A percentile compares a stretch with the other conserved stretches of the same genome.
phyloP scores from a whole-genome alignment of 208 protist genomes.

The Leishmania turanica region DNA sequence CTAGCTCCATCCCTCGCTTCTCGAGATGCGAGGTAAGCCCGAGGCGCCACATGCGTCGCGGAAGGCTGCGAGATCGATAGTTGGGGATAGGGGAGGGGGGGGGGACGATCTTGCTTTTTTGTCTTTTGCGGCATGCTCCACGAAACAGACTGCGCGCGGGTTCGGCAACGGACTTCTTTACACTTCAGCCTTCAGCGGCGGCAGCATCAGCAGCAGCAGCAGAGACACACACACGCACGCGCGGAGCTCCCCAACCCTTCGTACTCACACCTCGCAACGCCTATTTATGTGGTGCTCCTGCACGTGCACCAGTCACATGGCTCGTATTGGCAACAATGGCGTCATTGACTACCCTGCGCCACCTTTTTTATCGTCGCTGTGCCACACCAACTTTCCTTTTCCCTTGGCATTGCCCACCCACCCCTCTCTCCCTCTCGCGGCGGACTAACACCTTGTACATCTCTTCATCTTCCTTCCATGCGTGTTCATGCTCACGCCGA shows the following conservation, averaged over 20 bases:
- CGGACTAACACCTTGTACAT: not conserved
- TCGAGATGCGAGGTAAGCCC: not conserved
- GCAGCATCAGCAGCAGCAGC: too few relatives aligned
- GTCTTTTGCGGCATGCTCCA: not conserved
- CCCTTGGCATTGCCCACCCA: not conserved
- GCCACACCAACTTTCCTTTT: too few relatives aligned
- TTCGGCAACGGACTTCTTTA: not conserved
- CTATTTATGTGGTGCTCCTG: not conserved
- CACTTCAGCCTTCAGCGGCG: not conserved
- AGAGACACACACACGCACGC: too few relatives aligned
- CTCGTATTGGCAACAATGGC: too few relatives aligned
- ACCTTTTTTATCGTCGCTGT: not conserved
- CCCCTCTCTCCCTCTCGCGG: not conserved
- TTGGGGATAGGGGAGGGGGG: not conserved
- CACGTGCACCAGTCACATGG: not conserved
- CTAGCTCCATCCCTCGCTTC: not conserved
- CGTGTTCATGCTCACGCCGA: not conserved
- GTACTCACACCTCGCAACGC: not conserved
- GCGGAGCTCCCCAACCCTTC: not conserved
- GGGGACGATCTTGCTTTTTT: not conserved
- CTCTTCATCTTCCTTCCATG: not conserved
- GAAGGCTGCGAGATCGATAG: not conserved
- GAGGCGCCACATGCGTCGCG: not conserved
- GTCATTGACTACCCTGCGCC: not conserved
- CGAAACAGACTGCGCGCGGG: not conserved